These are phyloP conservation scores for Myxozyma vanderwaltii DNA, from an alignment of 805 yeast species.

Conservation along the genomic window DNA sequence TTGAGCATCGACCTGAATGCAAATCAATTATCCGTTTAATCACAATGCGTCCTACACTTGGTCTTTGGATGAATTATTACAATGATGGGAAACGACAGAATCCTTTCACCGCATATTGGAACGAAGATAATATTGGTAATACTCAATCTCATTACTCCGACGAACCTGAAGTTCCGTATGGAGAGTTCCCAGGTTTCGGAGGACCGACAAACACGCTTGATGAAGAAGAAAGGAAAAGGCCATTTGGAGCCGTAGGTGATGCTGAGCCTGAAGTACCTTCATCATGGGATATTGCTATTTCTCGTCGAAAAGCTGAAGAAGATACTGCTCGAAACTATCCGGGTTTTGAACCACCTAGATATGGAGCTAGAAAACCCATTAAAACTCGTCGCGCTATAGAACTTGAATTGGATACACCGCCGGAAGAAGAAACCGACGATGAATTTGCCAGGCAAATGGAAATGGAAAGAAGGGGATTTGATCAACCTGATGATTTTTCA, in stretches of 20 bases:
- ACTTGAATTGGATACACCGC: slow-evolving; percentile 1
- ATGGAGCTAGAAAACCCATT: background rate
- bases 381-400: background rate
- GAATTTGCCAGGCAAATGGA: slow-evolving; percentile 31
- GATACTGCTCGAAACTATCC: background rate
- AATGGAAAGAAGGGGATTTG: slow-evolving; percentile 31
- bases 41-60: slow-evolving; percentile 19
- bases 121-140: background rate
- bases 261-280: slow-evolving; percentile 9
- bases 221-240: slow-evolving; percentile 2
- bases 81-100: slow-evolving; percentile 20
- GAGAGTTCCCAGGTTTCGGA: background rate
- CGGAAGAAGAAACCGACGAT: slow-evolving; percentile 22
- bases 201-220: background rate
- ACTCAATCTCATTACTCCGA: background rate
- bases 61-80: slow-evolving; percentile 27
- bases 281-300: slow-evolving; percentile 23
- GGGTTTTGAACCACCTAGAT: slow-evolving; percentile 6
- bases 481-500: slow-evolving; percentile 32
- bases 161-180: slow-evolving; percentile 8
- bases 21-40: slow-evolving; percentile 13
- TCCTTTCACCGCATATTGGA: slow-evolving; percentile 20
- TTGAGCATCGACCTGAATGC: slow-evolving; percentile 17
- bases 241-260: slow-evolving; percentile 5
- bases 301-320: background rate